phyloP scores from a whole-genome alignment of 1,284 basidiomycete species.

The Taiwanofungus camphoratus region DNA sequence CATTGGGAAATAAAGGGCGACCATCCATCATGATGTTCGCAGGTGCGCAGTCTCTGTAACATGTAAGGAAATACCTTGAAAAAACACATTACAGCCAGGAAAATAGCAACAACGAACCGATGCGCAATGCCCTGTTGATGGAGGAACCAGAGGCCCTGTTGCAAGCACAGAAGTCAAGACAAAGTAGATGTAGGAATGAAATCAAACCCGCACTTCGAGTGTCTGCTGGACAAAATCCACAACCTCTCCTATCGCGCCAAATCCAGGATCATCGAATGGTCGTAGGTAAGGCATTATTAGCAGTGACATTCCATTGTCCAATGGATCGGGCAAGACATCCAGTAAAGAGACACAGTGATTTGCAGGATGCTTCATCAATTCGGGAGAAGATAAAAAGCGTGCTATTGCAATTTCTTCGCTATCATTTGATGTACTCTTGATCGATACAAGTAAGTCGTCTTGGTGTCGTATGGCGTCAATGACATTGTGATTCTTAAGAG shows the following conservation, averaged over 20 bases:
- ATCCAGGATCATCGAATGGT: constrained; percentile 17
- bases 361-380: constrained; percentile 15
- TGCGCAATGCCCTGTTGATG: constrained; percentile 21
- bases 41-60: constrained; percentile 17
- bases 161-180: too few species aligned
- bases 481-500: constrained; percentile 2
- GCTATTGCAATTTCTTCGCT: constrained; percentile 20
- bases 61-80: too few species aligned
- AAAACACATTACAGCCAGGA: neutral
- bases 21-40: constrained; percentile 27
- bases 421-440: constrained; percentile 18
- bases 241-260: constrained; percentile 19
- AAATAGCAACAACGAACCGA: constrained; percentile 9
- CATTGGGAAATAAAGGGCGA: constrained; percentile 17
- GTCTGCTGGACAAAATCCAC: constrained; percentile 25
- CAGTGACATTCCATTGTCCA: constrained; percentile 13
- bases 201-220: constrained; percentile 20
- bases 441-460: constrained; percentile 21
- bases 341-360: constrained; percentile 31
- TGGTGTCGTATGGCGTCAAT: constrained; percentile 26
- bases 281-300: constrained; percentile 29
- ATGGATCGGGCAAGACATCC: constrained; percentile 21
- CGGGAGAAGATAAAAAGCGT: constrained; percentile 10
- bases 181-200: too few species aligned
- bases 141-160: constrained; percentile 21